Percentiles rank a stretch among this genome's conserved stretches.
phyloP scores from a whole-genome alignment of 805 yeast species.

The Candida taoyuanica region DNA sequence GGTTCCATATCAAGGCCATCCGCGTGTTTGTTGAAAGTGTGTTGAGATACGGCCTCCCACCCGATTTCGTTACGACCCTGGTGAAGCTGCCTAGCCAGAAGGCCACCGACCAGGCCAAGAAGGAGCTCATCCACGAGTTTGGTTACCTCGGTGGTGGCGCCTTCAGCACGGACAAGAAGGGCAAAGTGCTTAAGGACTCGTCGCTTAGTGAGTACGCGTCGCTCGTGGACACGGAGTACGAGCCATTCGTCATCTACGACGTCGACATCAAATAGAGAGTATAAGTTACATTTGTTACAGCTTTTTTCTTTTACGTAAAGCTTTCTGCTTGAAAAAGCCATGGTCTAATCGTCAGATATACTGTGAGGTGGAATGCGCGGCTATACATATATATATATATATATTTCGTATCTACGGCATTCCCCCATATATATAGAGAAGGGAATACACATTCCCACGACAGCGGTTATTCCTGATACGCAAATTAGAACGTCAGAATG shows the following conservation, averaged over 20 bases:
- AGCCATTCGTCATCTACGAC: conserved; percentile 87
- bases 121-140: conserved; percentile 66
- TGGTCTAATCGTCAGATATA: too few species aligned
- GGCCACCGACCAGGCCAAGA: conserved; percentile 52
- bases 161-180: conserved; percentile 61
- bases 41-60: conserved; percentile 94
- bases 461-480: too few species aligned
- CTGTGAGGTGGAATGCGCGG: too few species aligned
- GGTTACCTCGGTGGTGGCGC: conserved; percentile 94
- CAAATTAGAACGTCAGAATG: not conserved
- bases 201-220: conserved; percentile 84
- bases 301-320: too few species aligned
- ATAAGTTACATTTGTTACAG: not conserved
- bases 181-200: conserved; percentile 57
- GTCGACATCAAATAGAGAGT: conserved; percentile 34
- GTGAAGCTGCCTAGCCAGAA: conserved; percentile 41
- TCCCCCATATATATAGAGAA: too few species aligned
- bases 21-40: conserved; percentile 91
- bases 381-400: too few species aligned
- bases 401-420: too few species aligned
- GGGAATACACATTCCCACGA: too few species aligned
- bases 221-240: conserved; percentile 90
- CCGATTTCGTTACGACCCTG: conserved; percentile 63
- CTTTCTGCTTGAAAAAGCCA: too few species aligned
- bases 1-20: conserved; percentile 87